Evolutionary conservation across 768 basidiomycete genomes (phyloP).

Genomic region (Hericium rajendrae): DNA sequence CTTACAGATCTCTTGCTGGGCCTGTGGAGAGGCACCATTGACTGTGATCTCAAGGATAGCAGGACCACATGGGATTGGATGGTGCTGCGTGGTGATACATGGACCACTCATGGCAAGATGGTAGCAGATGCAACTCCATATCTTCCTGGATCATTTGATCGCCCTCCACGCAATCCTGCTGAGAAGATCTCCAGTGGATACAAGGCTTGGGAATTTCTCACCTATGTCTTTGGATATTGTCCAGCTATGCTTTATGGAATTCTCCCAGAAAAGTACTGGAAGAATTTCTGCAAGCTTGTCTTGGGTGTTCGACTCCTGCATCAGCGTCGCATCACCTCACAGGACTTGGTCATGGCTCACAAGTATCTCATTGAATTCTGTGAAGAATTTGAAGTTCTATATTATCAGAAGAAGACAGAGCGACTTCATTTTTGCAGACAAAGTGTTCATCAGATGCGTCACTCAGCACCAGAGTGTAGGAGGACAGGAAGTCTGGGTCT

Average conservation of each 20-base stretch:
- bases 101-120: not conserved
- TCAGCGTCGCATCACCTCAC: slow-evolving; percentile 7
- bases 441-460: slow-evolving; percentile 24
- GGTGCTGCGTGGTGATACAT: slow-evolving; percentile 13
- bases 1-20: slow-evolving; percentile 24
- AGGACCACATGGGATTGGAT: slow-evolving; percentile 18
- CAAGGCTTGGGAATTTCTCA: slow-evolving; percentile 21
- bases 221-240: slow-evolving; percentile 16
- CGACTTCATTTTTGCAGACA: slow-evolving; percentile 27
- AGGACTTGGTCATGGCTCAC: slow-evolving; percentile 17
- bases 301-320: slow-evolving; percentile 15
- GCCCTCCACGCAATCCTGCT: slow-evolving; percentile 32
- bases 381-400: slow-evolving; percentile 26
- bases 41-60: slow-evolving; percentile 16
- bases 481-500: slow-evolving; percentile 16
- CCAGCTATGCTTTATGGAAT: slow-evolving; percentile 19
- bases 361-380: slow-evolving; percentile 18
- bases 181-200: slow-evolving; percentile 28
- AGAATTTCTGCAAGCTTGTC: slow-evolving; percentile 20
- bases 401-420: slow-evolving; percentile 19
- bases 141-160: slow-evolving; percentile 31
- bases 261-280: slow-evolving; percentile 19
- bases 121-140: slow-evolving; percentile 13
- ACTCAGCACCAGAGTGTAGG: slow-evolving; percentile 18
- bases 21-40: slow-evolving; percentile 24